phyloP scores from a whole-genome alignment of 306 rosid species.

The Dryas octopetala region DNA sequence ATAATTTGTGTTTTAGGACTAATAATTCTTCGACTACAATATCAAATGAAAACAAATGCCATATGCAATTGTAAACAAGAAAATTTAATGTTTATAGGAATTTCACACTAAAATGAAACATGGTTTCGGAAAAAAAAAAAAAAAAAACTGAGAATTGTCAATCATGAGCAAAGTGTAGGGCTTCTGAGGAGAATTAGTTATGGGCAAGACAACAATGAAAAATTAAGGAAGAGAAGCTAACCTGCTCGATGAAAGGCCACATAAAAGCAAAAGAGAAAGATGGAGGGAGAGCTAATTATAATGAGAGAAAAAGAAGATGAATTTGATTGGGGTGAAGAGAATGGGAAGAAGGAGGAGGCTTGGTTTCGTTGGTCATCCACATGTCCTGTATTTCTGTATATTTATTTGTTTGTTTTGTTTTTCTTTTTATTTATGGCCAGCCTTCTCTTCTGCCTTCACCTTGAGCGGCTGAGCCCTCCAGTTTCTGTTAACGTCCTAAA shows the following conservation, averaged over 20 bases:
- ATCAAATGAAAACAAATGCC: too few species aligned
- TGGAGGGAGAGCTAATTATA: neutral
- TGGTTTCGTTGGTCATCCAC: neutral
- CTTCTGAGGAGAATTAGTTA: too few species aligned
- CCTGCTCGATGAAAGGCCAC: neutral
- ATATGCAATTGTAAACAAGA: neutral
- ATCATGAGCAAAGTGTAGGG: too few species aligned
- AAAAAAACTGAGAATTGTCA: too few species aligned
- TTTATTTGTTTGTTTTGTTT: neutral
- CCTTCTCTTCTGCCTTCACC: neutral
- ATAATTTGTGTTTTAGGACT: too few species aligned
- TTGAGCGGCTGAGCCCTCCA: neutral
- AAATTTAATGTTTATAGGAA: too few species aligned
- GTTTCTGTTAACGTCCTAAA: slow-evolving; percentile 8
- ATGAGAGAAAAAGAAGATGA: too few species aligned
- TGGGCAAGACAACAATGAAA: too few species aligned
- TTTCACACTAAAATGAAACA: too few species aligned
- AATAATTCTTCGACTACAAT: too few species aligned
- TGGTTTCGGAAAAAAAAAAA: too few species aligned
- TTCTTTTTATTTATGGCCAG: neutral
- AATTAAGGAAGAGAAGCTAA: neutral
- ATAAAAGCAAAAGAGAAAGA: neutral
- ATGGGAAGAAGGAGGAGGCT: neutral
- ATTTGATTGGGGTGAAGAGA: neutral
- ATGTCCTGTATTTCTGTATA: neutral